These are phyloP conservation scores for Pilatotrama ljubarskyi DNA, from an alignment of 768 basidiomycete species.

Conservation along the genomic window DNA sequence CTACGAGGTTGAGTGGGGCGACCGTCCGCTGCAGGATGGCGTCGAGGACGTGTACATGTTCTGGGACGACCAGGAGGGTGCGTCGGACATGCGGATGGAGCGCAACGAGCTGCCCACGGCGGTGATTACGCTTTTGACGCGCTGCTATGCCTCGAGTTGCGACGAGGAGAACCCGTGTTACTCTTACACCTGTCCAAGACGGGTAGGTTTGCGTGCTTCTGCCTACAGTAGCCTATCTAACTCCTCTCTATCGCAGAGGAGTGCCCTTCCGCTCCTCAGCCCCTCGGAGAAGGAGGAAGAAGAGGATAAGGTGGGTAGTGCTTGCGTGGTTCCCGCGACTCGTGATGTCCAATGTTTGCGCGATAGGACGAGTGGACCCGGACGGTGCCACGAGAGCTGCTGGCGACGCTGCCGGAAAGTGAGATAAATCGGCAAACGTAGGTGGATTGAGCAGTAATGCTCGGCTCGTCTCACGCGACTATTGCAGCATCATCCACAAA, in stretches of 20 bases:
- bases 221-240: not conserved
- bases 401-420: slow-evolving; percentile 62
- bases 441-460: slow-evolving; percentile 11
- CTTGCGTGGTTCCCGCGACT: not conserved
- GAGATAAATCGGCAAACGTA: slow-evolving; percentile 83
- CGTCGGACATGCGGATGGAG: slow-evolving; percentile 58
- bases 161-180: slow-evolving; percentile 81
- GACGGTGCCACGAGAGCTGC: slow-evolving; percentile 49
- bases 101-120: slow-evolving; percentile 82
- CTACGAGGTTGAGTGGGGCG: slow-evolving; percentile 96
- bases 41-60: slow-evolving; percentile 96
- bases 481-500: slow-evolving; percentile 70
- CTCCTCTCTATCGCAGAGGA: slow-evolving; percentile 10
- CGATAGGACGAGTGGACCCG: slow-evolving; percentile 47
- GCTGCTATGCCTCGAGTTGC: slow-evolving; percentile 89
- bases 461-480: slow-evolving; percentile 1
- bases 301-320: slow-evolving; percentile 26
- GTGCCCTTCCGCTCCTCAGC: slow-evolving; percentile 21
- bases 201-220: slow-evolving; percentile 40
- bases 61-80: slow-evolving; percentile 75
- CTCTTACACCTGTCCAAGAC: slow-evolving; percentile 76
- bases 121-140: slow-evolving; percentile 85
- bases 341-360: not conserved
- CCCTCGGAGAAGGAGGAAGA: slow-evolving; percentile 24
- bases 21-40: slow-evolving; percentile 75